Percentiles rank a stretch among this genome's conserved stretches.
Evolutionary conservation across 202 grass and related monocot species (phyloP).

Genomic region (Carex sylvatica): DNA sequence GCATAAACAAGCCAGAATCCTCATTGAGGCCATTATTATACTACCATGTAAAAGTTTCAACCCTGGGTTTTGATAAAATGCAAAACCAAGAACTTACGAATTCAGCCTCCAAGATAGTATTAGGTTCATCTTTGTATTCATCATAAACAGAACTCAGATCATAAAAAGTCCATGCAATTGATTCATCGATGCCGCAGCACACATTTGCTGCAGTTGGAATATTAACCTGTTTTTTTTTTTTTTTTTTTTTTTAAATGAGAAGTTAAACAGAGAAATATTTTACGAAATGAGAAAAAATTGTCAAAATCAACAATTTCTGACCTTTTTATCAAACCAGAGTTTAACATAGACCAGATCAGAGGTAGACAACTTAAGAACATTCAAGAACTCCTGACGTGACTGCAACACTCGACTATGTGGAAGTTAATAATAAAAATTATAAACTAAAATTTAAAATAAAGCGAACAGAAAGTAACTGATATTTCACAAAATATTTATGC

Average conservation of each 20-base stretch:
- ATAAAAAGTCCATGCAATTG: conserved; percentile 68
- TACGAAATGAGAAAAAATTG: not conserved
- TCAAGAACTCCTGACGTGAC: conserved; percentile 58
- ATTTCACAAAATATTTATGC: not conserved
- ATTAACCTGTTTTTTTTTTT: conserved; percentile 52
- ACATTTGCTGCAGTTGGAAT: conserved; percentile 70
- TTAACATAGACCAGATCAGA: conserved; percentile 61
- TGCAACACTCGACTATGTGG: conserved; percentile 49
- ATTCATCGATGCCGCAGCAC: conserved; percentile 67
- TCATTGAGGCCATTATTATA: not conserved
- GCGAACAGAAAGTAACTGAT: not conserved
- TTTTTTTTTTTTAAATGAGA: too few relatives aligned
- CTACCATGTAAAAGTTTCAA: not conserved
- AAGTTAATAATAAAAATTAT: conserved; percentile 41
- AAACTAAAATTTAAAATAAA: conserved; percentile 11
- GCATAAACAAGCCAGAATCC: not conserved
- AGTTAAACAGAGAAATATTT: not conserved
- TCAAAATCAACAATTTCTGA: conserved; percentile 2
- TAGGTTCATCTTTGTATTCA: conserved; percentile 59
- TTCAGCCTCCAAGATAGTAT: conserved; percentile 66
- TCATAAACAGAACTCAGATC: conserved; percentile 74
- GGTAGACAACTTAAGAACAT: conserved; percentile 59
- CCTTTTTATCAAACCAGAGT: conserved; percentile 91
- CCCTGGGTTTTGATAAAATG: not conserved
- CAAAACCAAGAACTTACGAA: conserved; percentile 54